These are phyloP conservation scores for Gleditsia sinensis DNA, from an alignment of 306 rosid genomes.

Conservation along the genomic window DNA sequence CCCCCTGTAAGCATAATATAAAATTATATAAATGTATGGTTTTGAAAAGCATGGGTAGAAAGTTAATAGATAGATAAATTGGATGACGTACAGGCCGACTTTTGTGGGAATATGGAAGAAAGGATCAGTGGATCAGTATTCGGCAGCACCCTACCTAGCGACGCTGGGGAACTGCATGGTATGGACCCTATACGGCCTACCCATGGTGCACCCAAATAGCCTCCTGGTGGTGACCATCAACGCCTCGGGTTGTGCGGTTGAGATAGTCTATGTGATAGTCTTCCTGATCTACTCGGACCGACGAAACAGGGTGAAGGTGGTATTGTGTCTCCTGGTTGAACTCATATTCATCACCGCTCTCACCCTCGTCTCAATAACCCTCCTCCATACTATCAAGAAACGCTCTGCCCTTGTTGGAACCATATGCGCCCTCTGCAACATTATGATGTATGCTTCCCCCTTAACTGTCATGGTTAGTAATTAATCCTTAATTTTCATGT, in stretches of 20 bases:
- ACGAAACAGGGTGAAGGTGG: slow-evolving; percentile 60
- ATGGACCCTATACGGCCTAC: slow-evolving; percentile 85
- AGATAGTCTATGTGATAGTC: slow-evolving; percentile 56
- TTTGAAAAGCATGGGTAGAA: too few species aligned
- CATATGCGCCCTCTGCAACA: slow-evolving; percentile 61
- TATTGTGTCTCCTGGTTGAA: slow-evolving; percentile 44
- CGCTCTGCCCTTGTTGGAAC: slow-evolving; percentile 72
- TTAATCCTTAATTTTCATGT: too few species aligned
- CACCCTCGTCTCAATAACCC: slow-evolving; percentile 37
- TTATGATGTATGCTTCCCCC: slow-evolving; percentile 94
- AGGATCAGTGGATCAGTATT: slow-evolving; percentile 75
- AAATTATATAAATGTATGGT: background rate
- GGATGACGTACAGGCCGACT: slow-evolving; percentile 74
- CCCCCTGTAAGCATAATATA: slow-evolving; percentile 64
- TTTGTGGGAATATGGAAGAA: slow-evolving; percentile 75
- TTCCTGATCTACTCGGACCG: slow-evolving; percentile 64
- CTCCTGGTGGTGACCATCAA: slow-evolving; percentile 71
- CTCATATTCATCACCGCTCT: slow-evolving; percentile 50
- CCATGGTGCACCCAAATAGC: slow-evolving; percentile 74
- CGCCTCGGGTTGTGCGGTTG: slow-evolving; percentile 58
- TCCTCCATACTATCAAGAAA: slow-evolving; percentile 40
- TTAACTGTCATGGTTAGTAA: slow-evolving; percentile 67
- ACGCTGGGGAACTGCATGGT: slow-evolving; percentile 81
- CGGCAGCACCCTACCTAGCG: slow-evolving; percentile 81
- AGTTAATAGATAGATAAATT: too few species aligned